phyloP scores from a whole-genome alignment of 768 basidiomycete species.

The Tephrocybe sp. region DNA sequence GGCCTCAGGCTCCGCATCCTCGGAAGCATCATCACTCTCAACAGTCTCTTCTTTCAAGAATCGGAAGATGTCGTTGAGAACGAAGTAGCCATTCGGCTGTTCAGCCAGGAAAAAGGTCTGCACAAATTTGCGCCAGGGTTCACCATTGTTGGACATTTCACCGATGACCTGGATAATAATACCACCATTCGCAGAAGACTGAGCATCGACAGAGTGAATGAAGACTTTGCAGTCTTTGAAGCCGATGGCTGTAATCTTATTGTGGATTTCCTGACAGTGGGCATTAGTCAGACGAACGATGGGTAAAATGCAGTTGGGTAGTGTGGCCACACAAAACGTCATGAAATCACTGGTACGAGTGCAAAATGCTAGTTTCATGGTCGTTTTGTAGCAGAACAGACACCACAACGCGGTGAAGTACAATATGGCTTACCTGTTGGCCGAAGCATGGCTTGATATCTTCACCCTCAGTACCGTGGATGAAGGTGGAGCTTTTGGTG shows the following conservation, averaged over 20 bases:
- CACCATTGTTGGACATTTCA: constrained; percentile 93
- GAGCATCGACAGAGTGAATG: constrained; percentile 98
- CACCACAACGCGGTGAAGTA: not conserved
- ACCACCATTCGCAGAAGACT: constrained; percentile 91
- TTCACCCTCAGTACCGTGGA: constrained; percentile 97
- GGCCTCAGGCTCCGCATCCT: constrained; percentile 30
- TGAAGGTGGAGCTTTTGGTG: constrained; percentile 95
- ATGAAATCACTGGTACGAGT: constrained; percentile 3
- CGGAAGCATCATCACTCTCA: constrained; percentile 70
- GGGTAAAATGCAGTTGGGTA: not conserved
- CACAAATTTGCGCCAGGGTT: constrained; percentile 96
- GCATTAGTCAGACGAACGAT: constrained; percentile 5
- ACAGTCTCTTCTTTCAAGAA: constrained; percentile 96
- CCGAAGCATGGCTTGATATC: constrained; percentile 87
- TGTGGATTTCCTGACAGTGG: constrained; percentile 83
- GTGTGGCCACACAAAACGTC: not conserved
- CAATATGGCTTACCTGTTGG: constrained; percentile 72
- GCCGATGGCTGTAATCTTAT: constrained; percentile 90
- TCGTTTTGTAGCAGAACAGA: not conserved
- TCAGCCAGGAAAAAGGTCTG: constrained; percentile 99
- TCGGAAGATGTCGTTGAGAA: constrained; percentile 99
- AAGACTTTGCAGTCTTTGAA: constrained; percentile 98
- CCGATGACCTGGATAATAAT: constrained; percentile 99
- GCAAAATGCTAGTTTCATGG: not conserved
- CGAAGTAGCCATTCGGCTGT: constrained; percentile 98